Base-by-base conservation (phyloP, 2,329 filamentous ascomycete species). In the Colletotrichum neosansevieriae region DNA sequence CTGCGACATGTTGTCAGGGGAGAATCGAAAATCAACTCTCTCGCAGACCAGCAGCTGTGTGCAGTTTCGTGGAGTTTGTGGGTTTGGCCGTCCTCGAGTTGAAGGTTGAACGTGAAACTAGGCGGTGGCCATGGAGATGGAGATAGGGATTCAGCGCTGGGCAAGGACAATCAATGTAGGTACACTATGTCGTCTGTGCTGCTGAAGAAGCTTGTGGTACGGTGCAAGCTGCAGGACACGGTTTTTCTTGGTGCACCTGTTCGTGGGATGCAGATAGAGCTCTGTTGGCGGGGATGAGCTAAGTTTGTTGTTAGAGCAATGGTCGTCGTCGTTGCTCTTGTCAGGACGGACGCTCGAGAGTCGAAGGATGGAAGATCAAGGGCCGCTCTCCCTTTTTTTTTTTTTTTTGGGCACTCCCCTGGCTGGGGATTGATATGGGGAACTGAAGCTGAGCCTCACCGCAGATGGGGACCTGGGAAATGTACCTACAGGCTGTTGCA, bases 1-100 rank as follows among this genome's bases (percentile, higher is more conserved):
- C 72, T 79, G 77, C 71, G 78, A 75, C 79, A 80, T 80, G 73
- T 65, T 72, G 71, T 65, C 66, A 69, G 72, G 72, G 44, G 50
- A 65, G 60, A 29, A 58, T 54, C 13, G 56, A 13, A 57, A 58
- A 42, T 67, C 50, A 53, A 62, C 50, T 62, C 58, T 62, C 58
- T 54, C 49, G 63, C 56, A 45, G 50, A 58, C 63, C 54, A 40
- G 32, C 29, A 54, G 51, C 34, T 59, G 24, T 49, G 40, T 19
- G 63, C 49, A 44, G 40, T 17, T 57, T 60, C 24, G 49, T 69
- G 62, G 12, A 44, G 38, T 12, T 34, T 24, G 21, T 32, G 15
- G n/a, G 29, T 56, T 62, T 44, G 36, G 45, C n/a, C 36, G 17
- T 44, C 57, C 29, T 56, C 56, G n/a, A 21, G 47, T 40, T 58